Percentiles rank a stretch among this genome's conserved stretches.
Conservation (phyloP, 352 stramenopile species). For the Globisporangium viniferum region DNA sequence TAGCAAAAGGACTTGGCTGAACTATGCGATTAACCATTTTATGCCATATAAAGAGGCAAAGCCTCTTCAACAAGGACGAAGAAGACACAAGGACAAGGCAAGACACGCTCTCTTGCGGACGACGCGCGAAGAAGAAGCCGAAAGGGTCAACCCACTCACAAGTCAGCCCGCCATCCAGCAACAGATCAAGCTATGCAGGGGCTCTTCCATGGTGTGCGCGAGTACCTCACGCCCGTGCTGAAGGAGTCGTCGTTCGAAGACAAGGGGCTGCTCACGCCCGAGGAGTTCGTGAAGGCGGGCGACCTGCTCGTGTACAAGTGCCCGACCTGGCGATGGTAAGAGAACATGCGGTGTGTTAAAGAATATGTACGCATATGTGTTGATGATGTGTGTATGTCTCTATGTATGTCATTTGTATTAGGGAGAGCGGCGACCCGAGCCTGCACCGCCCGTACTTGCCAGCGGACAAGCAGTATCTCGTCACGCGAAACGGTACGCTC, state of each 20-base stretch:
- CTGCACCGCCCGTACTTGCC: constrained; percentile 67
- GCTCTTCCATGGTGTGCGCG: constrained; percentile 77
- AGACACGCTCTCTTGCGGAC: not conserved
- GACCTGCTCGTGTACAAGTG: constrained; percentile 97
- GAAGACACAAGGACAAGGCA: not conserved
- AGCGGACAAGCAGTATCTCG: constrained; percentile 85
- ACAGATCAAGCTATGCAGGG: constrained; percentile 49
- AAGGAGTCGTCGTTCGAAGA: constrained; percentile 92
- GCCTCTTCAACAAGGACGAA: not conserved
- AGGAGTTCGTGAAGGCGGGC: constrained; percentile 95
- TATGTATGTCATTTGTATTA: constrained; percentile 8
- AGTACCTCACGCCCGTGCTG: constrained; percentile 89
- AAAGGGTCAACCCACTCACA: not conserved
- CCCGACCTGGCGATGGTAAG: constrained; percentile 93
- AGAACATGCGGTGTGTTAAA: constrained; percentile 7
- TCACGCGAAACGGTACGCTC: constrained; percentile 67
- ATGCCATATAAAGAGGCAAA: no score
- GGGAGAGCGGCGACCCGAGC: constrained; percentile 68
- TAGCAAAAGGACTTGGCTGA: no score
- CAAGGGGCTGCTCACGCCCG: constrained; percentile 94
- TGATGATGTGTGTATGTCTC: not conserved
- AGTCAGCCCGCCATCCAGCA: not conserved
- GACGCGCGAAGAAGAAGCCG: constrained; percentile 1
- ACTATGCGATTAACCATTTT: no score
- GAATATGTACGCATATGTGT: not conserved